Evolutionary conservation across 805 yeast genomes (phyloP).

Genomic region (Metahyphopichia silvanorum): DNA sequence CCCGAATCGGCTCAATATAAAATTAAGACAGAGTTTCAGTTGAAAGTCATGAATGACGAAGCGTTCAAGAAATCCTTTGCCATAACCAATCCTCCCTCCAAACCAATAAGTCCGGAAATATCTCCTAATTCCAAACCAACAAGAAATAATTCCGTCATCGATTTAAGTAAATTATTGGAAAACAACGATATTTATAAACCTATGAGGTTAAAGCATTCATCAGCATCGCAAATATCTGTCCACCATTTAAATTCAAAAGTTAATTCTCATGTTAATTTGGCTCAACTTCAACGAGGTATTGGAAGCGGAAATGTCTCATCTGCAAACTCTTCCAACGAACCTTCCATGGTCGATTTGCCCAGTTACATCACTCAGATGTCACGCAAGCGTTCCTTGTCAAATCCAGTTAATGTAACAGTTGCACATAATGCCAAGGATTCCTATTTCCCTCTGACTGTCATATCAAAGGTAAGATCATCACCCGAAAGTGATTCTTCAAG

Average conservation of each 20-base stretch:
- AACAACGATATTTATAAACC: conserved; percentile 38
- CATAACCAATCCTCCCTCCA: conserved; percentile 27
- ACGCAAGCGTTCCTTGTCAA: conserved; percentile 21
- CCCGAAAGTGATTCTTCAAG: conserved; percentile 1
- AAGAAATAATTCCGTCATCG: conserved; percentile 37
- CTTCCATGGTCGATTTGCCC: conserved; percentile 22
- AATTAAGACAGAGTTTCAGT: conserved; percentile 30
- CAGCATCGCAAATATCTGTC: conserved; percentile 36
- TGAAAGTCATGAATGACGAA: conserved; percentile 36
- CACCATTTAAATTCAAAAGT: conserved; percentile 36
- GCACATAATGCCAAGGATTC: conserved; percentile 19
- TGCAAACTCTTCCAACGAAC: conserved; percentile 14
- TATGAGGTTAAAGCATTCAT: conserved; percentile 35
- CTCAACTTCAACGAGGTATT: conserved; percentile 13
- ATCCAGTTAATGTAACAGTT: conserved; percentile 13
- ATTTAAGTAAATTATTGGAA: conserved; percentile 29
- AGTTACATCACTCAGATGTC: conserved; percentile 9
- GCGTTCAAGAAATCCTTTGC: conserved; percentile 31
- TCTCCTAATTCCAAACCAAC: conserved; percentile 42
- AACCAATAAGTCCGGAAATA: conserved; percentile 39
- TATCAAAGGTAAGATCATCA: conserved; percentile 6
- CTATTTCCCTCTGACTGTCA: conserved; percentile 20
- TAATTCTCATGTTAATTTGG: conserved; percentile 36
- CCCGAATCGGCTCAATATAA: conserved; percentile 27
- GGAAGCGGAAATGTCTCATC: background rate